A percentile compares a stretch with the other conserved stretches of the same genome.
Conservation (phyloP, 2,329 filamentous ascomycete genomes). For the Meredithiella fracta region DNA sequence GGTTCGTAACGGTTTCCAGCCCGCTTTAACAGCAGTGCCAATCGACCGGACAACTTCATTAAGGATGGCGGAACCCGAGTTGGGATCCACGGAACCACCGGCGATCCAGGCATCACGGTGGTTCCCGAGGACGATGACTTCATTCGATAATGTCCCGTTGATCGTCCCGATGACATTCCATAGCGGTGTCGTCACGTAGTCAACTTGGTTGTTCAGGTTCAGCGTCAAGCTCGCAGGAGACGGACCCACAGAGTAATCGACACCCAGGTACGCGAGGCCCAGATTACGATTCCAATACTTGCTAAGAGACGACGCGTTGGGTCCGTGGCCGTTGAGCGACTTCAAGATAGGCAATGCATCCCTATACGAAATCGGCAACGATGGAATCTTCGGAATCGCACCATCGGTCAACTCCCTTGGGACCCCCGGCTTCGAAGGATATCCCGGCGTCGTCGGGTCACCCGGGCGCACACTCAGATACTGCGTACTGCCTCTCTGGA, state of each 20-base stretch:
- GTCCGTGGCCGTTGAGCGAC: conserved; percentile 77
- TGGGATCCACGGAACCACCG: conserved; percentile 69
- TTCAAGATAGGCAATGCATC: conserved; percentile 80
- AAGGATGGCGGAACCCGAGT: conserved; percentile 62
- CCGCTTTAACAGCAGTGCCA: conserved; percentile 47
- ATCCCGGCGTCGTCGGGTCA: conserved; percentile 84
- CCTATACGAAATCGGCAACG: conserved; percentile 72
- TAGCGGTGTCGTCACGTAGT: conserved; percentile 63
- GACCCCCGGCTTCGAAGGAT: conserved; percentile 78
- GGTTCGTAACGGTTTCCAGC: conserved; percentile 53
- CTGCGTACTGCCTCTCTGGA: conserved; percentile 76
- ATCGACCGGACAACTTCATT: conserved; percentile 67
- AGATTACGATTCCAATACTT: conserved; percentile 52
- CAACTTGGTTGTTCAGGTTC: conserved; percentile 62
- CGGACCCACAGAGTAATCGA: conserved; percentile 73
- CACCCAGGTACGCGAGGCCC: conserved; percentile 62
- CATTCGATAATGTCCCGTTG: conserved; percentile 69
- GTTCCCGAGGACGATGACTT: conserved; percentile 82
- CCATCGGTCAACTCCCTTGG: conserved; percentile 55
- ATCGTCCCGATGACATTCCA: conserved; percentile 91
- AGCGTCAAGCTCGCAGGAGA: conserved; percentile 55
- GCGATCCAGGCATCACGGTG: conserved; percentile 83
- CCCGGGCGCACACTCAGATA: conserved; percentile 56
- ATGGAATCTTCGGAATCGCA: conserved; percentile 70
- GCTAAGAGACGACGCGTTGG: conserved; percentile 57